Conservation (phyloP, 2,329 filamentous ascomycete genomes). For the Cladophialophora immunda region DNA sequence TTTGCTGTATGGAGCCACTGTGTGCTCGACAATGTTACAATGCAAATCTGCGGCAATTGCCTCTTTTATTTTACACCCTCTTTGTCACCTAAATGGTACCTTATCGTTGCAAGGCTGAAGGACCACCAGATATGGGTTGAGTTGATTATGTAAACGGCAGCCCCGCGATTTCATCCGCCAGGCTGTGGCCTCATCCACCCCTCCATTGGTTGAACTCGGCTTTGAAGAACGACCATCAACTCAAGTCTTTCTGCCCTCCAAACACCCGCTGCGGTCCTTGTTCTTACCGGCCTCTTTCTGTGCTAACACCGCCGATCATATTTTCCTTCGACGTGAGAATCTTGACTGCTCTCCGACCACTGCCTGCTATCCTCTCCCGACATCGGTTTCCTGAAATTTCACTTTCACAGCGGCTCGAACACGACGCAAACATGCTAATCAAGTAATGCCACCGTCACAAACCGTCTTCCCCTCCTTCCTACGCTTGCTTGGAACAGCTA, state of each 20-base stretch:
- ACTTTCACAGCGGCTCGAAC: background rate
- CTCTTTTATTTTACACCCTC: background rate
- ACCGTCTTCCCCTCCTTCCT: background rate
- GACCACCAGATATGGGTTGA: background rate
- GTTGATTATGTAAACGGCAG: conserved; percentile 17
- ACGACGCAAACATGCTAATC: conserved; percentile 19
- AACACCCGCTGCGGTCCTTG: background rate
- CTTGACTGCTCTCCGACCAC: background rate
- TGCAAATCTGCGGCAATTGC: background rate
- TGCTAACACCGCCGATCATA: background rate
- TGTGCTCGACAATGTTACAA: background rate
- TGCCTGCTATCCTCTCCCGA: background rate
- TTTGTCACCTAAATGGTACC: background rate
- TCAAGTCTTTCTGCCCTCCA: background rate
- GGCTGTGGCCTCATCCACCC: conserved; percentile 14
- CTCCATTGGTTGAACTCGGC: background rate
- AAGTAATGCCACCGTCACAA: conserved; percentile 9
- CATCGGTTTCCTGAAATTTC: background rate
- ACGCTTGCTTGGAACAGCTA: background rate
- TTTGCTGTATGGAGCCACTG: background rate
- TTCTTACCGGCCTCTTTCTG: background rate
- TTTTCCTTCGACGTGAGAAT: background rate
- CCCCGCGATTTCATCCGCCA: conserved; percentile 10
- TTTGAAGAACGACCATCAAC: background rate
- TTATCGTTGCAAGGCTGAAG: background rate